Percentiles rank a stretch among this genome's conserved stretches.
Conservation (phyloP, 345 rosid species). For the Camelina neglecta region DNA sequence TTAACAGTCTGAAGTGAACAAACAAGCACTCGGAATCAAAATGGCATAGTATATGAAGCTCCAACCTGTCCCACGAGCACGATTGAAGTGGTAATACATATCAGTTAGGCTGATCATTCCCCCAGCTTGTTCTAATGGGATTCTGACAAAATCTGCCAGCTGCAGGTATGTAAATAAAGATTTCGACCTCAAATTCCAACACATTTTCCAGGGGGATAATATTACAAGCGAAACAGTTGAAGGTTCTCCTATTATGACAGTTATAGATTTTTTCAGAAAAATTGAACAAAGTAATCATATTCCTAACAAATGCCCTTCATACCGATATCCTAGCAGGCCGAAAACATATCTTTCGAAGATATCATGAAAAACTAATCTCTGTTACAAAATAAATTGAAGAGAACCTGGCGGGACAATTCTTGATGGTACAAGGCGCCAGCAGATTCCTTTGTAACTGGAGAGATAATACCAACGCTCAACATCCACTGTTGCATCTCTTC, state of each 20-base stretch:
- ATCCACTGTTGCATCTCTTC: constrained; percentile 96
- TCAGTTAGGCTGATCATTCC: constrained; percentile 97
- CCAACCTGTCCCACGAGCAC: constrained; percentile 96
- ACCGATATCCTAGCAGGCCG: not conserved
- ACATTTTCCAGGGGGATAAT: not conserved
- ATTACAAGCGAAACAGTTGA: constrained; percentile 17
- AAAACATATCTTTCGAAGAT: not conserved
- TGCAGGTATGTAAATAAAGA: constrained; percentile 42
- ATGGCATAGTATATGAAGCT: not conserved
- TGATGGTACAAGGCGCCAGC: constrained; percentile 96
- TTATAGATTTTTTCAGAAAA: not conserved
- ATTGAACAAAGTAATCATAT: not conserved
- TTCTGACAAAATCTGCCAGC: constrained; percentile 96
- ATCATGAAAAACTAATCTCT: constrained; percentile 19
- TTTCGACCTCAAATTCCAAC: constrained; percentile 19
- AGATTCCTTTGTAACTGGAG: constrained; percentile 94
- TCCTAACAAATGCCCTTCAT: constrained; percentile 7
- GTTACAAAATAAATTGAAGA: constrained; percentile 23
- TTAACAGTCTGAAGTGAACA: constrained; percentile 2
- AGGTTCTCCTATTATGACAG: constrained; percentile 8
- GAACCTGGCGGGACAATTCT: constrained; percentile 93
- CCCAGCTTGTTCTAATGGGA: constrained; percentile 86
- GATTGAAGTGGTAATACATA: constrained; percentile 89
- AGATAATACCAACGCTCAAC: constrained; percentile 93
- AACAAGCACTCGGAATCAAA: not conserved